Percentiles rank a stretch among this genome's conserved stretches.
phyloP scores from a whole-genome alignment of 345 rosid species.

The Arabidopsis arenosa region DNA sequence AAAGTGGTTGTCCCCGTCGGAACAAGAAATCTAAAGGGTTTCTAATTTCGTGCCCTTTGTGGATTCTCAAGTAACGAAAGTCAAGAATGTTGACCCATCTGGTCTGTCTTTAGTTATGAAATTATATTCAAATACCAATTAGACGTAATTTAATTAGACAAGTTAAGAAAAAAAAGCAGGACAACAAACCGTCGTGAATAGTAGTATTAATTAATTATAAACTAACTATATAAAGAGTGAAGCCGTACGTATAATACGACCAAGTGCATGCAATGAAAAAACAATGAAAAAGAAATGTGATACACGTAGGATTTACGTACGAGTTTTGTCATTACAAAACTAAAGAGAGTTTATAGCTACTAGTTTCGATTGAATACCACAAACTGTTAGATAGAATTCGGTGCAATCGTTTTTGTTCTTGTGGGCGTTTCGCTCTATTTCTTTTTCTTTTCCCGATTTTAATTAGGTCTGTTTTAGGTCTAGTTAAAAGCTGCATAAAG shows the following conservation, averaged over 20 bases:
- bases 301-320: constrained; percentile 31
- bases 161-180: neutral
- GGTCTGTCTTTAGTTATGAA: constrained; percentile 35
- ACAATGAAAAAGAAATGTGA: constrained; percentile 10
- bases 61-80: constrained; percentile 44
- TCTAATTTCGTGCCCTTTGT: constrained; percentile 42
- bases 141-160: constrained; percentile 20
- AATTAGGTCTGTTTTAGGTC: constrained; percentile 6
- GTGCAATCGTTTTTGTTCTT: constrained; percentile 23
- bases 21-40: constrained; percentile 43
- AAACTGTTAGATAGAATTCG: constrained; percentile 31
- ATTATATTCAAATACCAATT: constrained; percentile 34
- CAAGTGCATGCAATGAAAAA: constrained; percentile 25
- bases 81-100: constrained; percentile 47
- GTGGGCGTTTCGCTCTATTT: constrained; percentile 33
- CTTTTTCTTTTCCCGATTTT: neutral
- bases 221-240: neutral
- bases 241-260: constrained; percentile 31
- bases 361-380: constrained; percentile 39
- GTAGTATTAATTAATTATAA: neutral
- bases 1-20: constrained; percentile 42
- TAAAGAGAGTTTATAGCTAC: constrained; percentile 25
- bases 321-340: constrained; percentile 35
- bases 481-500: constrained; percentile 10
- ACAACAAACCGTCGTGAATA: constrained; percentile 24